Conservation (phyloP, 805 yeast genomes). For the Saturnispora mendoncae region DNA sequence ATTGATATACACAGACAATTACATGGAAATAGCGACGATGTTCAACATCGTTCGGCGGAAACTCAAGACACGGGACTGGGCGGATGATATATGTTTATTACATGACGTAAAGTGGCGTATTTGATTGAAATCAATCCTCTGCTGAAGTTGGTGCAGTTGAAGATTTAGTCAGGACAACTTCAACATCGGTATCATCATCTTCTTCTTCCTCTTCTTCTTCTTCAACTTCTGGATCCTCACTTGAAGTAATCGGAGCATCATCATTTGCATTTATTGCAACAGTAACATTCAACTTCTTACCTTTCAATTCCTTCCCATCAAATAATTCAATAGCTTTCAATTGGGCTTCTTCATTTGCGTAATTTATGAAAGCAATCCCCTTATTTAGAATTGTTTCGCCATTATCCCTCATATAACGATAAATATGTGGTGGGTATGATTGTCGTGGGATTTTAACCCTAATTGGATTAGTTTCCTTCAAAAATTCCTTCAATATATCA, state of each 20-base stretch:
- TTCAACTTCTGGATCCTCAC: not conserved
- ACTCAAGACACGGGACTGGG: too few relatives aligned
- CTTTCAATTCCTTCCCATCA: slow-evolving; percentile 58
- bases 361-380: slow-evolving; percentile 59
- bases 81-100: too few relatives aligned
- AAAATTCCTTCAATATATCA: slow-evolving; percentile 37
- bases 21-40: too few relatives aligned
- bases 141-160: not conserved
- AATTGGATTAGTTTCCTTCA: slow-evolving; percentile 41
- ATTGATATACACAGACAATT: not conserved
- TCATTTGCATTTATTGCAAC: slow-evolving; percentile 57
- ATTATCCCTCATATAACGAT: slow-evolving; percentile 35
- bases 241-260: slow-evolving; percentile 9
- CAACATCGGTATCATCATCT: slow-evolving; percentile 12
- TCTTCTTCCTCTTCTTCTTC: slow-evolving; percentile 2
- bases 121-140: too few relatives aligned
- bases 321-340: slow-evolving; percentile 47
- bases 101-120: too few relatives aligned
- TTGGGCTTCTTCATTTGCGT: slow-evolving; percentile 39
- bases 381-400: slow-evolving; percentile 44
- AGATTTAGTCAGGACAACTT: slow-evolving; percentile 6
- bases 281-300: slow-evolving; percentile 56
- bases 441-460: slow-evolving; percentile 55
- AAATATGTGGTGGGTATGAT: slow-evolving; percentile 35
- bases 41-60: too few relatives aligned